A percentile compares a stretch with the other conserved stretches of the same genome.
These are phyloP conservation scores for Solioccasus polychromus DNA, from an alignment of 768 basidiomycete species.

Conservation along the genomic window DNA sequence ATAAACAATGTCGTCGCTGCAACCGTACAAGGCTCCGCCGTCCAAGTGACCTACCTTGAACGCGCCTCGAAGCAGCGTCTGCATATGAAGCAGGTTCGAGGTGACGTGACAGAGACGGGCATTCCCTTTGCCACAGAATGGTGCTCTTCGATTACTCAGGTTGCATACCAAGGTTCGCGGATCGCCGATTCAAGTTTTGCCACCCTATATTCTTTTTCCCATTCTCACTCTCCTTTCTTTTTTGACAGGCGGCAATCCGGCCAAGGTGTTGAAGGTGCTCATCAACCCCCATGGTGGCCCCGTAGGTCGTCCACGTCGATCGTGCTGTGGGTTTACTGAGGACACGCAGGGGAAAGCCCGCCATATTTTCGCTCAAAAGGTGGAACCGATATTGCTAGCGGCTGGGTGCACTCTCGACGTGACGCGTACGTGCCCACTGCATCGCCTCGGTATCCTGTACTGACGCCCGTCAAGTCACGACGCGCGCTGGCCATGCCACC, in stretches of 20 bases:
- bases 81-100: constrained; percentile 37
- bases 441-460: not conserved
- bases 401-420: constrained; percentile 64
- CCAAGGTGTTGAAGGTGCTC: constrained; percentile 60
- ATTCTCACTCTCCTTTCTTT: not conserved
- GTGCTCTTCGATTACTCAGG: constrained; percentile 50
- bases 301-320: constrained; percentile 39
- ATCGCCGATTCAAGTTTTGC: not conserved
- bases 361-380: constrained; percentile 48
- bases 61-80: constrained; percentile 43
- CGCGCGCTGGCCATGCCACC: constrained; percentile 58
- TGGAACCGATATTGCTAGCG: constrained; percentile 70
- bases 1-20: constrained; percentile 57
- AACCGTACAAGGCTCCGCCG: constrained; percentile 31
- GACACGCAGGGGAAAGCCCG: constrained; percentile 56
- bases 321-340: not conserved
- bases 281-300: constrained; percentile 82
- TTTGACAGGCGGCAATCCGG: constrained; percentile 49
- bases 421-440: constrained; percentile 47
- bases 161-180: constrained; percentile 56
- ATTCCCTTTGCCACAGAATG: constrained; percentile 43
- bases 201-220: constrained; percentile 1
- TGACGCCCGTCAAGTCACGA: constrained; percentile 49
- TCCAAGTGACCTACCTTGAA: constrained; percentile 53
- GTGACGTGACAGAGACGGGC: constrained; percentile 38